Evolutionary conservation across 768 basidiomycete genomes (phyloP), one percentile per base, ranked within the genome.

Genomic region (Rubroboletus pulcherrimus): DNA sequence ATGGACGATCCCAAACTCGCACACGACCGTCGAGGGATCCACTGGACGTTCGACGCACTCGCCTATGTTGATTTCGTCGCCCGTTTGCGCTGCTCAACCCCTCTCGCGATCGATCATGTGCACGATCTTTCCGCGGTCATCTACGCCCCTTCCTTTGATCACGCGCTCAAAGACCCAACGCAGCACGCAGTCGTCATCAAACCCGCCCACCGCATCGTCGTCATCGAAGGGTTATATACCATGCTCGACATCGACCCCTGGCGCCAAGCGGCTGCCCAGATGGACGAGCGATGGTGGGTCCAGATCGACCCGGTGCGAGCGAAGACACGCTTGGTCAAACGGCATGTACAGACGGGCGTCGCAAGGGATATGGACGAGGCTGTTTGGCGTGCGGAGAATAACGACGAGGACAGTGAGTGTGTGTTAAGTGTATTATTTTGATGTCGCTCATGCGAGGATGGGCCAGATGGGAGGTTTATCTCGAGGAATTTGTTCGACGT

Each of bases 181-280:
- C 80, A 81, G 4, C 77, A 85, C 43, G 80, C 83, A 1, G 67
- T 87, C 26, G 65, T 74, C 4, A 79, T 98, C 29, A 63, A 74
- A 26, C 81, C 86, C 0, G 63, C 75, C 33, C 87, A 95, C 63
- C 84, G 89, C 12, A 81, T 98, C 51, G 78, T 97, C 41, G 68
- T 98, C 56, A 81, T 98, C 58, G 95, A 98, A 71, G 94, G 95
- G 0, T 72, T 97, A n/a, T 97, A 98, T 69, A 79, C 85, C 3
- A 83, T 92, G 62, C 79, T 97, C 30, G 76, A 82, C n/a, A 72
- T 85, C 24, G 73, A 81, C 0, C 86, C 88, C 0, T 97, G 95
- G 95, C 69, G 65, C 1, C 77, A 80, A 14, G 90, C 86, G 1
- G 81, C 83, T 0, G 66, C 73, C 17, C 64, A 82, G 51, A 75